A percentile compares a stretch with the other conserved stretches of the same genome.
Evolutionary conservation across 2,329 filamentous ascomycete genomes (phyloP).

Genomic region (Acephala macrosclerotiorum): DNA sequence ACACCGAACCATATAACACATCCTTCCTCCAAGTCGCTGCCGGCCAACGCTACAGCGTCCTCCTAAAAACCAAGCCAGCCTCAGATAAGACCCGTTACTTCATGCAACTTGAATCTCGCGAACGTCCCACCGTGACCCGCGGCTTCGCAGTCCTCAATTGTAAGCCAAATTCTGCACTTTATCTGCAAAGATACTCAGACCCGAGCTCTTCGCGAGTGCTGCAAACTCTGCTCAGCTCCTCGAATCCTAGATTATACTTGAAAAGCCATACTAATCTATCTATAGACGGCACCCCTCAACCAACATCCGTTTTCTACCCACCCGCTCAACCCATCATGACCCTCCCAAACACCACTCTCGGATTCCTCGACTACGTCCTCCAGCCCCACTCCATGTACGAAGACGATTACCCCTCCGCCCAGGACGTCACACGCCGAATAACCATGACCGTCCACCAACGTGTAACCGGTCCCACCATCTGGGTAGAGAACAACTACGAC

Average conservation of each 20-base stretch:
- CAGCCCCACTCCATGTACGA: conserved; percentile 30
- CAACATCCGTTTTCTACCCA: conserved; percentile 28
- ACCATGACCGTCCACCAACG: conserved; percentile 44
- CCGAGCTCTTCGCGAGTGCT: too few relatives aligned
- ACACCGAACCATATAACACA: conserved; percentile 49
- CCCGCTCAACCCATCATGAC: conserved; percentile 35
- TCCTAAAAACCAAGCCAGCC: conserved; percentile 52
- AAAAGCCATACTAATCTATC: too few relatives aligned
- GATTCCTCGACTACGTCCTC: conserved; percentile 47
- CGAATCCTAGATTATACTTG: too few relatives aligned
- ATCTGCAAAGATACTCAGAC: too few relatives aligned
- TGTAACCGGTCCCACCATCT: conserved; percentile 33
- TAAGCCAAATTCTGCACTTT: too few relatives aligned
- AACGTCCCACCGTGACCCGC: conserved; percentile 48
- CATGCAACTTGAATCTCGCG: conserved; percentile 54
- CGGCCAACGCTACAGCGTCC: conserved; percentile 58
- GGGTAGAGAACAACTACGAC: conserved; percentile 44
- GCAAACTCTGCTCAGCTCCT: too few relatives aligned
- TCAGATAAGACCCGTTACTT: conserved; percentile 46
- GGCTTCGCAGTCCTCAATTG: conserved; percentile 52
- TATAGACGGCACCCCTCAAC: conserved; percentile 36
- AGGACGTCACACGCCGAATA: conserved; percentile 47
- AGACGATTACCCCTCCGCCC: conserved; percentile 40
- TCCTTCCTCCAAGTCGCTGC: conserved; percentile 54
- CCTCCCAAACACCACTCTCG: conserved; percentile 35